phyloP scores from a whole-genome alignment of 805 yeast species.

The Pichia manshurica region DNA sequence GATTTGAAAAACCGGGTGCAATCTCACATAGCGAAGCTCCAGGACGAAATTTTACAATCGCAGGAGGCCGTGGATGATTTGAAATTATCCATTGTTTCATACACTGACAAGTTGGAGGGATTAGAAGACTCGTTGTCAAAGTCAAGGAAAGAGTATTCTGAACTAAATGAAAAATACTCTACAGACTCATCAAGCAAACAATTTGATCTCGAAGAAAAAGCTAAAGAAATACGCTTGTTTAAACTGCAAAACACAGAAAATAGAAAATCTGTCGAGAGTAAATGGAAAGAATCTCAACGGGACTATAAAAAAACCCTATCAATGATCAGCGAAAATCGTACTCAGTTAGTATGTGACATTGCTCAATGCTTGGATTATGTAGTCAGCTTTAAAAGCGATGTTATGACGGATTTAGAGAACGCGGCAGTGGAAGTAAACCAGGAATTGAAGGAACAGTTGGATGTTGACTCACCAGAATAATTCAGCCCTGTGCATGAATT shows the following conservation, averaged over 20 bases:
- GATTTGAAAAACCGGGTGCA: slow-evolving; percentile 32
- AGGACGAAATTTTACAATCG: slow-evolving; percentile 51
- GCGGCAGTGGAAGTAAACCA: slow-evolving; percentile 15
- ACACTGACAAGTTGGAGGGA: slow-evolving; percentile 49
- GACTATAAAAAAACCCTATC: slow-evolving; percentile 46
- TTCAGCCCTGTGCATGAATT: neutral
- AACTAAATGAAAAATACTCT: slow-evolving; percentile 15
- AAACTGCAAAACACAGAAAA: slow-evolving; percentile 16
- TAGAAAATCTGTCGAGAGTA: slow-evolving; percentile 24
- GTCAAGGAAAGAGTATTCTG: slow-evolving; percentile 15
- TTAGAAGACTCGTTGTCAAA: slow-evolving; percentile 46
- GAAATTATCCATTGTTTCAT: slow-evolving; percentile 50
- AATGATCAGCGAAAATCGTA: slow-evolving; percentile 42
- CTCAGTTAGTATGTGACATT: slow-evolving; percentile 46
- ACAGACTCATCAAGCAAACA: slow-evolving; percentile 18
- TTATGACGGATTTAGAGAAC: slow-evolving; percentile 60
- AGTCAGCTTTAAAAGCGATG: slow-evolving; percentile 58
- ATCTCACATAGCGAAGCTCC: slow-evolving; percentile 26
- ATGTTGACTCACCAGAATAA: neutral
- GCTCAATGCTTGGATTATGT: slow-evolving; percentile 54
- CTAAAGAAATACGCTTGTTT: slow-evolving; percentile 16
- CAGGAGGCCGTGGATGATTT: slow-evolving; percentile 57
- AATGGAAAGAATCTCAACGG: slow-evolving; percentile 44
- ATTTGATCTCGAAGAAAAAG: slow-evolving; percentile 16
- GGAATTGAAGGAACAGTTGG: slow-evolving; percentile 9